phyloP scores from a whole-genome alignment of 768 basidiomycete species.

The Lanmaoa rubissima region DNA sequence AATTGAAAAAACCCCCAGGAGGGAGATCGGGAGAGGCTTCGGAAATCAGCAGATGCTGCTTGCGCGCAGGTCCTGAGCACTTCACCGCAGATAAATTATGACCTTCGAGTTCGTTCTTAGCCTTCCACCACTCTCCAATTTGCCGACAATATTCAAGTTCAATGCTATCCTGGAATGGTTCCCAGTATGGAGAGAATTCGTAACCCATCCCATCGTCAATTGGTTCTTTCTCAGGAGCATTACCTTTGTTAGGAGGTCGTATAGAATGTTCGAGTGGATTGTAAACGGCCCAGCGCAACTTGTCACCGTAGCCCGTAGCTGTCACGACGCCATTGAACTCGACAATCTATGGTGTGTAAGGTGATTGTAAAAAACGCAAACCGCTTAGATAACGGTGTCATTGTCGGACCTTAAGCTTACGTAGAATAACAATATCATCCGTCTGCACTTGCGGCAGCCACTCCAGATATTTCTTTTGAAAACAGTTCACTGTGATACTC shows the following conservation, averaged over 20 bases:
- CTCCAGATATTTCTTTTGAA: conserved; percentile 44
- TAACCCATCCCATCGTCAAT: conserved; percentile 38
- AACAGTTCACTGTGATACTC: conserved; percentile 47
- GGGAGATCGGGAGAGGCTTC: conserved; percentile 45
- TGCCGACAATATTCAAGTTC: conserved; percentile 44
- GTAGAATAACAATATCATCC: conserved; percentile 54
- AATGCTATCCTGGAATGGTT: conserved; percentile 32
- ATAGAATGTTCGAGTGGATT: conserved; percentile 38
- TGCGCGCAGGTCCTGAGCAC: conserved; percentile 10
- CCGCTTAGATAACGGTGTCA: not conserved
- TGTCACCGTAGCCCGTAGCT: conserved; percentile 48
- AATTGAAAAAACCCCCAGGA: conserved; percentile 57
- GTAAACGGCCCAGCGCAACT: conserved; percentile 56
- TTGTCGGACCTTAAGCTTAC: conserved; percentile 45
- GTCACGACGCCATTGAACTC: conserved; percentile 29
- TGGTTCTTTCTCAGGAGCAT: conserved; percentile 35
- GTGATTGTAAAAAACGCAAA: not conserved
- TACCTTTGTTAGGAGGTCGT: conserved; percentile 38
- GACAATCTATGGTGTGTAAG: conserved; percentile 29
- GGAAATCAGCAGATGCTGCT: conserved; percentile 49
- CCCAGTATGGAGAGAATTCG: conserved; percentile 44
- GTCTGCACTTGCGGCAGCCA: conserved; percentile 49
- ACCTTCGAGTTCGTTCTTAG: conserved; percentile 20
- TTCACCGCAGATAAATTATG: conserved; percentile 17
- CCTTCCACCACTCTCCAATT: conserved; percentile 54